These are phyloP conservation scores for Euphorbia corollata DNA, from an alignment of 441 rosid species.

Conservation along the genomic window DNA sequence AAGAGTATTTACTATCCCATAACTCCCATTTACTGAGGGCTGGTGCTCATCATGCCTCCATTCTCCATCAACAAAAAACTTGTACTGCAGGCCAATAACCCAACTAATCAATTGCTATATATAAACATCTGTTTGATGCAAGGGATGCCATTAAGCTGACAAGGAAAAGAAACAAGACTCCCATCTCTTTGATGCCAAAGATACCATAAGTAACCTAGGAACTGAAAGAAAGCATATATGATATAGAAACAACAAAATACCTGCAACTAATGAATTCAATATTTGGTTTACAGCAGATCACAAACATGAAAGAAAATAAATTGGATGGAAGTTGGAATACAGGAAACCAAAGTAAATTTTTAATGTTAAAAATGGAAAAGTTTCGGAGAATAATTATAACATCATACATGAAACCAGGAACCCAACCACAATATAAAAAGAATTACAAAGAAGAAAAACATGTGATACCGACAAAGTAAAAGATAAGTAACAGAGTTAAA, in stretches of 20 bases:
- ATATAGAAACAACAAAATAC: neutral
- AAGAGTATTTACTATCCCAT: slow-evolving; percentile 64
- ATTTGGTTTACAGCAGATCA: too few relatives aligned
- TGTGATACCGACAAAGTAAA: neutral
- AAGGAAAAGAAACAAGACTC: neutral
- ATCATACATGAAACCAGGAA: neutral
- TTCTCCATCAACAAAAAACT: slow-evolving; percentile 62
- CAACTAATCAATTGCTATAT: neutral
- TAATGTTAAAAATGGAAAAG: neutral
- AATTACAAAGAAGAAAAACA: neutral
- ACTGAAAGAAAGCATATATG: neutral
- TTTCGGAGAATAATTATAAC: neutral
- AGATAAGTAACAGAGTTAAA: neutral
- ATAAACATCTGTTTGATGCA: too few relatives aligned
- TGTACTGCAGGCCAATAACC: slow-evolving; percentile 45
- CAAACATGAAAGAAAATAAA: too few relatives aligned
- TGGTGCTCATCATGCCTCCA: slow-evolving; percentile 65
- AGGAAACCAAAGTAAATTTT: too few relatives aligned
- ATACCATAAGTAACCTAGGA: neutral
- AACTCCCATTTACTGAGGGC: slow-evolving; percentile 45
- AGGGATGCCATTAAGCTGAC: neutral
- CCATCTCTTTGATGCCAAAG: neutral
- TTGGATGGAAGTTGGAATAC: too few relatives aligned
- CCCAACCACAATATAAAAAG: neutral
- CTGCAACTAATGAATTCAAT: neutral